phyloP scores from a whole-genome alignment of 139 green algal genomes.

The Picocystis salinarum region DNA sequence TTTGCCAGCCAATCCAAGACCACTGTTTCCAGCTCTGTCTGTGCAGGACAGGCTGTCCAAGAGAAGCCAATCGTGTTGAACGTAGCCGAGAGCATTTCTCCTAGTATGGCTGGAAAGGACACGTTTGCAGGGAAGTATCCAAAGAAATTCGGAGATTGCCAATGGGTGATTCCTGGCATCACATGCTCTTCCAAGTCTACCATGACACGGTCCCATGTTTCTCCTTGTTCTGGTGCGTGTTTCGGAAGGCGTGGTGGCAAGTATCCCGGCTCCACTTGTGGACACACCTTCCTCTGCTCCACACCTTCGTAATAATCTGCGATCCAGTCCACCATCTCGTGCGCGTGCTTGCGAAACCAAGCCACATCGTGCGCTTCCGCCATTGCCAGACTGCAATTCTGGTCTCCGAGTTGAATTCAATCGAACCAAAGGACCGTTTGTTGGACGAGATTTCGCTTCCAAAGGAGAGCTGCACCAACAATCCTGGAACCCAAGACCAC shows the following conservation, averaged over 20 bases:
- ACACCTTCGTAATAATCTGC: conserved; percentile 28
- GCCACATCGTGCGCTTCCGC: too few species aligned
- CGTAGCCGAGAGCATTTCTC: conserved; percentile 40
- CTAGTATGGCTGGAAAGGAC: conserved; percentile 40
- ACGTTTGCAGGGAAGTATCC: conserved; percentile 48
- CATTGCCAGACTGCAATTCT: too few species aligned
- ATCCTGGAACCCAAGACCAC: too few species aligned
- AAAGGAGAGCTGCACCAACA: too few species aligned
- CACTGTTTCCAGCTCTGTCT: conserved; percentile 64
- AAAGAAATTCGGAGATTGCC: conserved; percentile 68
- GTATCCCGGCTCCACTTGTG: conserved; percentile 18
- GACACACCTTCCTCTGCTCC: conserved; percentile 15
- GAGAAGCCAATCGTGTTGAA: conserved; percentile 49
- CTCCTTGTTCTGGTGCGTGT: conserved; percentile 23
- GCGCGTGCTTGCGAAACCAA: neutral
- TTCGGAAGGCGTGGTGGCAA: conserved; percentile 26
- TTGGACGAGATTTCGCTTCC: too few species aligned
- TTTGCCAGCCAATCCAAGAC: conserved; percentile 66
- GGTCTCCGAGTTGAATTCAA: too few species aligned
- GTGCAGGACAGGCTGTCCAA: conserved; percentile 40
- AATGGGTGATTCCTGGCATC: conserved; percentile 56
- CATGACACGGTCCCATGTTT: conserved; percentile 32
- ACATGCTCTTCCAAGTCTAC: too few species aligned
- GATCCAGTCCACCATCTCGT: conserved; percentile 45
- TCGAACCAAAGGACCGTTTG: too few species aligned